A percentile compares a stretch with the other conserved stretches of the same genome.
phyloP scores from a whole-genome alignment of 352 stramenopile species.

The Phytophthora pistaciae region DNA sequence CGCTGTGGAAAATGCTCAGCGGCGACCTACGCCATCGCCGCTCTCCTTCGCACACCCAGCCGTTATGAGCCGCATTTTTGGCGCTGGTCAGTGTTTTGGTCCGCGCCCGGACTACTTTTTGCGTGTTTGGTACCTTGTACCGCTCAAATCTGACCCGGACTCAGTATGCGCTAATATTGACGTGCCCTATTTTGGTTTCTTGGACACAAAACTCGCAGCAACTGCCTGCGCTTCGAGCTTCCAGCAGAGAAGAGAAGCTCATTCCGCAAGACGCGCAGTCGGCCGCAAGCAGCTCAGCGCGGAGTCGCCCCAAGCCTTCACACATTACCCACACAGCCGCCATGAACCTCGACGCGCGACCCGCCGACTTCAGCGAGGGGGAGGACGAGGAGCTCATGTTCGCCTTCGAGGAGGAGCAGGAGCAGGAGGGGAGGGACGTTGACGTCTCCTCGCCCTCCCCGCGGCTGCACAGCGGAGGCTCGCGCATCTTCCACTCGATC shows the following conservation, averaged over 20 bases:
- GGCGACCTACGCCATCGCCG: conserved; percentile 11
- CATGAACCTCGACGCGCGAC: background rate
- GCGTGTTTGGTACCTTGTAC: background rate
- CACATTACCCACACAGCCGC: background rate
- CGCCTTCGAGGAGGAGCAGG: conserved; percentile 55
- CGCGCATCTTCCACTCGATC: conserved; percentile 43
- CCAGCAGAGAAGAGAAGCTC: conserved; percentile 8
- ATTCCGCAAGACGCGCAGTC: conserved; percentile 41
- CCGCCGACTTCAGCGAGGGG: conserved; percentile 23
- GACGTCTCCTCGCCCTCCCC: background rate
- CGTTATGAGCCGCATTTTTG: conserved; percentile 25
- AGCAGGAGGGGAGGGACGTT: background rate
- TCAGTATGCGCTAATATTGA: background rate
- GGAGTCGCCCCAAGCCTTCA: background rate
- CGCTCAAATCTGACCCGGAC: background rate
- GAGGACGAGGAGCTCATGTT: conserved; percentile 85
- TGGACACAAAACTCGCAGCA: background rate
- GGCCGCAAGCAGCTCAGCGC: conserved; percentile 8
- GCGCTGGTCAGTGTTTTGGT: background rate
- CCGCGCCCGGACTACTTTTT: conserved; percentile 1
- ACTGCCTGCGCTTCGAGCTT: background rate
- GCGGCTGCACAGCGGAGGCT: conserved; percentile 20
- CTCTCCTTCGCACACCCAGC: conserved; percentile 11
- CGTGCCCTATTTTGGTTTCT: background rate
- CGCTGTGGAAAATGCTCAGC: conserved; percentile 26